These are phyloP conservation scores for Epithemia pelagica DNA, from an alignment of 108 stramenopile genomes.

Conservation along the genomic window DNA sequence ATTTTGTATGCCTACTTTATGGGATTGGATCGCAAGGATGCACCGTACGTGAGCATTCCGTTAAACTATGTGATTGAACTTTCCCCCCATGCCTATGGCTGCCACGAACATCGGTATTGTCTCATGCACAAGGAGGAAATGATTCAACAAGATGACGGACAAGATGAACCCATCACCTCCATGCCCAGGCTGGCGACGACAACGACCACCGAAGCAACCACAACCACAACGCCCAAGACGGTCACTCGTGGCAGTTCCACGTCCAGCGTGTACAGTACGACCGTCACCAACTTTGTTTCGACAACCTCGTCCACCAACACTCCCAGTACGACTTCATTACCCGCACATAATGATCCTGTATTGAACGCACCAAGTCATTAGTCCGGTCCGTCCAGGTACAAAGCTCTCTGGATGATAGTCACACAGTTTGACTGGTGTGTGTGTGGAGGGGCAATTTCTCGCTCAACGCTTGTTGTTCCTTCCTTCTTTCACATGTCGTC, in stretches of 20 bases:
- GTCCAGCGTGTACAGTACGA: too few species aligned
- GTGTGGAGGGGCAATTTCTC: too few species aligned
- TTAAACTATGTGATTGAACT: conserved; percentile 97
- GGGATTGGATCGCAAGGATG: conserved; percentile 91
- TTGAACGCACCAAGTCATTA: background rate
- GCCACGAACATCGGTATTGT: conserved; percentile 87
- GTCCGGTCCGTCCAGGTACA: too few species aligned
- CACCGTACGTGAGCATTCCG: conserved; percentile 95
- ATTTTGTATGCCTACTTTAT: conserved; percentile 98
- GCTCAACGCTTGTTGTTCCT: too few species aligned
- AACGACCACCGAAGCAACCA: background rate
- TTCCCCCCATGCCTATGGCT: conserved; percentile 92
- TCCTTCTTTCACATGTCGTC: too few species aligned
- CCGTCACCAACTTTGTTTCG: too few species aligned
- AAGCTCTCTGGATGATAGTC: too few species aligned
- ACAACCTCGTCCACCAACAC: background rate
- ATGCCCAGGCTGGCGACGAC: conserved; percentile 28
- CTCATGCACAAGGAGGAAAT: conserved; percentile 86
- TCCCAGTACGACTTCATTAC: background rate
- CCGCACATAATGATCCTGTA: background rate
- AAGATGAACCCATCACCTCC: conserved; percentile 83
- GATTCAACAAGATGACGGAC: conserved; percentile 65
- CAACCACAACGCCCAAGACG: background rate
- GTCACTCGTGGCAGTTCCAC: too few species aligned
- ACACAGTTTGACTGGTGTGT: too few species aligned